phyloP scores from a whole-genome alignment of 1,139 yeast species.

The Geotrichum carabidarum region DNA sequence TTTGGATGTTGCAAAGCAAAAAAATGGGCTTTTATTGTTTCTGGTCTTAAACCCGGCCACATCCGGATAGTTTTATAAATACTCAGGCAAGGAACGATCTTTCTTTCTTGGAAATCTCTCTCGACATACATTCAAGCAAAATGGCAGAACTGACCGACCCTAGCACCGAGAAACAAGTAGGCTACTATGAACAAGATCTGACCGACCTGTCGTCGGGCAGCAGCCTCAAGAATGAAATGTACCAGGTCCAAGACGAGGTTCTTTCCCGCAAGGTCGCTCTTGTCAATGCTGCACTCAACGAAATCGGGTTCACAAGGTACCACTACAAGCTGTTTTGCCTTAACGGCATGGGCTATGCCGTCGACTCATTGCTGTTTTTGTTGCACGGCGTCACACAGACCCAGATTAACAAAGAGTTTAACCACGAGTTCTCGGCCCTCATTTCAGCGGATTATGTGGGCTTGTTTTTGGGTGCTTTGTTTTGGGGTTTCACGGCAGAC shows the following conservation, averaged over 20 bases:
- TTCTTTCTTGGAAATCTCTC: no score
- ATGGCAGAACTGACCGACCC: not conserved
- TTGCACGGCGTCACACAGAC: conserved; percentile 43
- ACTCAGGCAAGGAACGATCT: no score
- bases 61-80: no score
- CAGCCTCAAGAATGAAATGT: conserved; percentile 18
- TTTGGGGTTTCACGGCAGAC: conserved; percentile 48
- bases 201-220: conserved; percentile 9
- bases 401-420: conserved; percentile 28
- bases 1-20: no score
- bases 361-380: conserved; percentile 53
- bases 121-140: no score
- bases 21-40: no score
- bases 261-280: conserved; percentile 25
- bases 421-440: conserved; percentile 35
- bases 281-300: conserved; percentile 33
- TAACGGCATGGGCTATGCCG: conserved; percentile 58
- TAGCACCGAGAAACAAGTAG: conserved; percentile 1
- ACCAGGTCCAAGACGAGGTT: conserved; percentile 22
- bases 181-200: not conserved
- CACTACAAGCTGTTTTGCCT: conserved; percentile 32
- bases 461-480: conserved; percentile 50
- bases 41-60: no score
- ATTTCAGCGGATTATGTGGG: conserved; percentile 46
- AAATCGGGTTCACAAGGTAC: conserved; percentile 31